phyloP scores from a whole-genome alignment of 2,329 filamentous ascomycete genomes.

The Trichoderma pleuroti region DNA sequence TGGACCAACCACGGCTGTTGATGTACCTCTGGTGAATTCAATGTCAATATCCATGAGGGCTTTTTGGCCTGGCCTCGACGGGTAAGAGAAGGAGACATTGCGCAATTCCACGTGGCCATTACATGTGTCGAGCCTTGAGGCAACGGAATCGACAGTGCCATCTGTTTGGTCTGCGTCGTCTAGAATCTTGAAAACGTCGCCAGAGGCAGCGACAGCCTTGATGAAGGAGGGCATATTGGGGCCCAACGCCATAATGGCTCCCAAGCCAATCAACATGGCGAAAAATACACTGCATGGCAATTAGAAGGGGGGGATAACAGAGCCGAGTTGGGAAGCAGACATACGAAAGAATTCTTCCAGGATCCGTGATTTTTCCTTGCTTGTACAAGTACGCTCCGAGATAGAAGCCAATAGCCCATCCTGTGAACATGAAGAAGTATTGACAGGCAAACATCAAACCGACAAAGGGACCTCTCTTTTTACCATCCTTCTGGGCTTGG shows the following conservation, averaged over 20 bases:
- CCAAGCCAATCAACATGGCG: slow-evolving; percentile 18
- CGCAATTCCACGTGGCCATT: slow-evolving; percentile 40
- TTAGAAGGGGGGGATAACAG: background rate
- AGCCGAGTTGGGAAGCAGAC: background rate
- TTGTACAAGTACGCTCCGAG: background rate
- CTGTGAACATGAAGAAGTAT: background rate
- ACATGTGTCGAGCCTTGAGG: slow-evolving; percentile 26
- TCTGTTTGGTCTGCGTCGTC: slow-evolving; percentile 27
- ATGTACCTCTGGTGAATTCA: slow-evolving; percentile 38
- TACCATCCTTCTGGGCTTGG: background rate
- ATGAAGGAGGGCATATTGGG: slow-evolving; percentile 29
- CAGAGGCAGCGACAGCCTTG: slow-evolving; percentile 34
- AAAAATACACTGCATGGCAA: slow-evolving; percentile 3
- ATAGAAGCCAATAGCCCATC: background rate
- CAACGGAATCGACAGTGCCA: slow-evolving; percentile 27
- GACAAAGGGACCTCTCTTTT: background rate
- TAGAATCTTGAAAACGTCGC: slow-evolving; percentile 35
- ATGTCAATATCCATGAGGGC: slow-evolving; percentile 37
- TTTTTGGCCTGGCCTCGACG: slow-evolving; percentile 48
- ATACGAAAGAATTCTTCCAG: background rate
- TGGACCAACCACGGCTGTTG: slow-evolving; percentile 52
- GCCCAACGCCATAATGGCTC: slow-evolving; percentile 16
- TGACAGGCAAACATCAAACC: background rate
- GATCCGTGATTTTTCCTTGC: background rate
- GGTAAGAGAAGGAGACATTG: slow-evolving; percentile 48